Conservation (phyloP, 2,329 filamentous ascomycete genomes). For the Elsinoe perseae region DNA sequence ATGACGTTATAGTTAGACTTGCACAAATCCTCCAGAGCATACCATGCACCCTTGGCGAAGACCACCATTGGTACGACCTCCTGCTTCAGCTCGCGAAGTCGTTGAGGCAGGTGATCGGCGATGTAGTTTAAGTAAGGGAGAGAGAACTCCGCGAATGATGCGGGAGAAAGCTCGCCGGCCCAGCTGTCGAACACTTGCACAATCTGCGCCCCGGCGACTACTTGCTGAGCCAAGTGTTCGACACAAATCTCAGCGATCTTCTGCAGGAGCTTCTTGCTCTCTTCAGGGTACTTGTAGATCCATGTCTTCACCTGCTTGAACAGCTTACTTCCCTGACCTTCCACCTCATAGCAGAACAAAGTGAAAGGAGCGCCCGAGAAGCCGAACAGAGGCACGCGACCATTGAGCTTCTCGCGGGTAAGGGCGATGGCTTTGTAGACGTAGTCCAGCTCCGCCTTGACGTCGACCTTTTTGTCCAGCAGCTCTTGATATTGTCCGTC, state of each 20-base stretch:
- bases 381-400: constrained; percentile 84
- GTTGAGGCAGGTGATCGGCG: constrained; percentile 66
- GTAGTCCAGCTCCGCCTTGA: constrained; percentile 77
- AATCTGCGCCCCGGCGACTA: constrained; percentile 80
- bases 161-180: constrained; percentile 86
- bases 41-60: constrained; percentile 97
- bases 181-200: constrained; percentile 98
- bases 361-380: constrained; percentile 98
- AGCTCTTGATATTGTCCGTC: constrained; percentile 78
- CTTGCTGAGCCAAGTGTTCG: constrained; percentile 86
- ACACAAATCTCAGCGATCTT: constrained; percentile 94
- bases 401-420: constrained; percentile 78
- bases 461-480: constrained; percentile 71
- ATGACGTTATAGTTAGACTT: constrained; percentile 87
- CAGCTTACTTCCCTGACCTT: constrained; percentile 91
- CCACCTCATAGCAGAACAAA: constrained; percentile 96
- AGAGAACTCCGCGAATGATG: constrained; percentile 74
- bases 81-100: constrained; percentile 64
- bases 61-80: constrained; percentile 91
- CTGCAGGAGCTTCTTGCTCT: constrained; percentile 70
- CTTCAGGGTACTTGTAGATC: constrained; percentile 82
- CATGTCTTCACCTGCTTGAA: constrained; percentile 93
- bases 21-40: constrained; percentile 80
- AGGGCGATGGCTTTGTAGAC: constrained; percentile 93
- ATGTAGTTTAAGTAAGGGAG: constrained; percentile 83